Evolutionary conservation across 2,329 filamentous ascomycete genomes (phyloP), one percentile per base, ranked within the genome.

Genomic region (Trichoderma simmonsii): DNA sequence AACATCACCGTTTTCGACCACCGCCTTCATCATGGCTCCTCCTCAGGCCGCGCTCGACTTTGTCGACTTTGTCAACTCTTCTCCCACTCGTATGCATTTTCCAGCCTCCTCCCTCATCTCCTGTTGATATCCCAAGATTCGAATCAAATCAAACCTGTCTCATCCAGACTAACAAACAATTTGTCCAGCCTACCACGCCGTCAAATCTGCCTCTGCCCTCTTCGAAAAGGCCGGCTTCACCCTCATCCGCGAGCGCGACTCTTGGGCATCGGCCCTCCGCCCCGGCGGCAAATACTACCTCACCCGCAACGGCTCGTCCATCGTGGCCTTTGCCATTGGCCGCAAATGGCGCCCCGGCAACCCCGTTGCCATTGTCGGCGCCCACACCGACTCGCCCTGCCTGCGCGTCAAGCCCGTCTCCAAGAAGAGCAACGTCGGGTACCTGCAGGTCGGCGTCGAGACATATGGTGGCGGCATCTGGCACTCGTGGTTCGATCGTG

Each of bases 401-500:
- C 88, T 99, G 64, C 91, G 95, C 73, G 86, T 99, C 81, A 99
- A 99, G 86, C 96, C 96, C 14, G 91, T 97, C 56, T 97, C 93
- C 79, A 97, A 95, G 84, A 96, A 95, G 84, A 88, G 89, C 78
- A 90, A 89, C 71, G 92, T 93, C 75, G 95, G 95, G 14, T 99
- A 96, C 82, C 83, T 98, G 74, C 96, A 99, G 83, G 91, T 99
- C 71, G 96, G 95, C 68, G 95, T 98, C 66, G 96, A 99, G 86
- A 95, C 94, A 2, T 99, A 99, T 79, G 96, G 96, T 68, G 96
- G 96, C 73, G 96, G 96, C 71, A 91, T 98, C 78, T 98, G 95
- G 95, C 95, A 98, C 82, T 97, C 93, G 61, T 99, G 92, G 96
- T 99, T 99, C 79, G 96, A 99, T 81, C 91, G 96, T 65, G 96